Conservation (phyloP, 768 basidiomycete genomes). For the Mycena olivaceomarginata region DNA sequence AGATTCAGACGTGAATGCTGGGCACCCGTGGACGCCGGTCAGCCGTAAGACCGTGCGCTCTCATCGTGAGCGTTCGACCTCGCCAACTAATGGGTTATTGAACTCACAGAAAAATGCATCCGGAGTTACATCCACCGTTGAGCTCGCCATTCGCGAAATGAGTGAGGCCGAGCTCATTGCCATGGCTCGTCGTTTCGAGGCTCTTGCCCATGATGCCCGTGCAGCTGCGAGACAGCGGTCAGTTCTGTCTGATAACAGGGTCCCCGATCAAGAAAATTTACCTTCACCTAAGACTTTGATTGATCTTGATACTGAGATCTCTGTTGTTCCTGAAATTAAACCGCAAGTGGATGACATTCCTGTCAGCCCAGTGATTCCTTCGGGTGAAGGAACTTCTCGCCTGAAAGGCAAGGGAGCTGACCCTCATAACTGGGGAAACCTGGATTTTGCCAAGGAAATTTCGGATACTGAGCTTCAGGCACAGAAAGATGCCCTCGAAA, state of each 20-base stretch:
- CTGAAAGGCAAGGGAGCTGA: no score
- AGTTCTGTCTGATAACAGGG: no score
- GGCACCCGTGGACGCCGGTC: background rate
- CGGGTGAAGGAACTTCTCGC: no score
- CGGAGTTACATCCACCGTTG: background rate
- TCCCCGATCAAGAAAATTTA: no score
- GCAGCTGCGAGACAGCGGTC: background rate
- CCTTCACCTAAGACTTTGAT: background rate
- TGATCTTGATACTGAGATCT: no score
- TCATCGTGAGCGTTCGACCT: conserved; percentile 11
- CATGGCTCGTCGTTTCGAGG: background rate
- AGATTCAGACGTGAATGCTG: background rate
- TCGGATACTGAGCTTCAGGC: no score
- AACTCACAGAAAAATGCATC: background rate
- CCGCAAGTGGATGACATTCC: no score
- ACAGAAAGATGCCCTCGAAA: no score
- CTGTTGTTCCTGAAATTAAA: no score
- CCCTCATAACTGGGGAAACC: no score
- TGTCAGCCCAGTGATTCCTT: no score
- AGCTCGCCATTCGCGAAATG: background rate
- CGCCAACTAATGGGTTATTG: background rate
- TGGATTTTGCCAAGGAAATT: no score
- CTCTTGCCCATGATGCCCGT: background rate
- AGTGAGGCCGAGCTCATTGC: background rate
- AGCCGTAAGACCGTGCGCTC: conserved; percentile 14